phyloP scores from a whole-genome alignment of 148 eudicot species.

The Rhododendron ferrugineum region DNA sequence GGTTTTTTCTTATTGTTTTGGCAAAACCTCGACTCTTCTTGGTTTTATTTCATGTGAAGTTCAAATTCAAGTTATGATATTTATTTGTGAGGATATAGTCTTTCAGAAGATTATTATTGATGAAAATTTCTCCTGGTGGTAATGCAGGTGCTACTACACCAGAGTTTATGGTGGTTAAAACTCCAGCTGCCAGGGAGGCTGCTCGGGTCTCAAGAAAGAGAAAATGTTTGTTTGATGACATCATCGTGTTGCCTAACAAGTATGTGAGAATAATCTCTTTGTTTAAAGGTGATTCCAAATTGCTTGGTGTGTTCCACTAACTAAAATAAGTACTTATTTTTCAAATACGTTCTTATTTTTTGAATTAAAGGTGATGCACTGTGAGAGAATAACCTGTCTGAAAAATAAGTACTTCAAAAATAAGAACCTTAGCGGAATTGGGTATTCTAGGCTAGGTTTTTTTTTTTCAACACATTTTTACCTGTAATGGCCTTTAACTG shows the following conservation, averaged over 20 bases:
- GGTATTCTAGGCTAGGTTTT: background rate
- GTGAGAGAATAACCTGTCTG: too few relatives aligned
- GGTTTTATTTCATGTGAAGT: background rate
- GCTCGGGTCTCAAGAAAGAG: constrained; percentile 43
- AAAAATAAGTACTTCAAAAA: too few relatives aligned
- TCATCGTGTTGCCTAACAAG: constrained; percentile 44
- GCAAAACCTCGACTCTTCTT: background rate
- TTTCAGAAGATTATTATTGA: background rate
- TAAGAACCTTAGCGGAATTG: too few relatives aligned
- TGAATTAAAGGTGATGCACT: too few relatives aligned
- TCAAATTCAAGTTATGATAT: background rate
- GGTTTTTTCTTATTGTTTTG: background rate
- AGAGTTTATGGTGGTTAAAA: constrained; percentile 41
- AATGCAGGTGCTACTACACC: constrained; percentile 39
- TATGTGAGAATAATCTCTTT: constrained; percentile 27
- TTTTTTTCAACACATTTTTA: background rate
- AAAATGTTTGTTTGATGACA: constrained; percentile 45
- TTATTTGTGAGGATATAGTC: background rate
- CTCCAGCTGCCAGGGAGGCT: constrained; percentile 65
- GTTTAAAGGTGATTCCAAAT: background rate
- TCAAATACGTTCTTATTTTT: too few relatives aligned
- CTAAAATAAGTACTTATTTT: too few relatives aligned
- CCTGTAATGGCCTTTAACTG: background rate
- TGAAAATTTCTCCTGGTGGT: constrained; percentile 1
- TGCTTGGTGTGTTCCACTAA: background rate